Evolutionary conservation across 1,284 basidiomycete genomes (phyloP).

Genomic region (Pterula multifida): DNA sequence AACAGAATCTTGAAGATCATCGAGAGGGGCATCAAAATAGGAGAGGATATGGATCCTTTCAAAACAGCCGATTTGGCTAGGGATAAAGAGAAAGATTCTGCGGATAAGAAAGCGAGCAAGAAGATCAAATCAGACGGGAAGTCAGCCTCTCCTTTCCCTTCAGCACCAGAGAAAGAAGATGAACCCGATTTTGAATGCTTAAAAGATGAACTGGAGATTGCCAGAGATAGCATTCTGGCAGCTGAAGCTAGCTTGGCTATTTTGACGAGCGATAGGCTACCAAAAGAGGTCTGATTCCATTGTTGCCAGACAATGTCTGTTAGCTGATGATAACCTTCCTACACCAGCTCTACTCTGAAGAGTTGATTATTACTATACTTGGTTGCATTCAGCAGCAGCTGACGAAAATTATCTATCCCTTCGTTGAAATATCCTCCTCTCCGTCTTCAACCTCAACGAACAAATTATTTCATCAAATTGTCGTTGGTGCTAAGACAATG

Average conservation of each 20-base stretch:
- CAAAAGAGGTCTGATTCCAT: slow-evolving; percentile 61
- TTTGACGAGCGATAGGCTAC: slow-evolving; percentile 64
- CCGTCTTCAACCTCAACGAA: slow-evolving; percentile 20
- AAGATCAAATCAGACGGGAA: slow-evolving; percentile 15
- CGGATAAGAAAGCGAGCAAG: slow-evolving; percentile 19
- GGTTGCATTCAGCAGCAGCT: slow-evolving; percentile 70
- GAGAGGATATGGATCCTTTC: slow-evolving; percentile 67
- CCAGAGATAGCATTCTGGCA: slow-evolving; percentile 62
- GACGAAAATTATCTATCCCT: slow-evolving; percentile 73
- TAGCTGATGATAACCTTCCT: slow-evolving; percentile 1
- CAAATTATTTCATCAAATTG: slow-evolving; percentile 40
- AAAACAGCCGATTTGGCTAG: slow-evolving; percentile 19
- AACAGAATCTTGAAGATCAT: slow-evolving; percentile 62
- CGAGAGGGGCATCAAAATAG: slow-evolving; percentile 62
- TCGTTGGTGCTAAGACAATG: slow-evolving; percentile 29
- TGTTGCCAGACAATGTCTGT: no score
- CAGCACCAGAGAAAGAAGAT: slow-evolving; percentile 15
- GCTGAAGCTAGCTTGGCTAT: slow-evolving; percentile 76
- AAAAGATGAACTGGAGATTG: slow-evolving; percentile 37
- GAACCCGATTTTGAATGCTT: slow-evolving; percentile 41
- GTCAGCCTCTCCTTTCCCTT: slow-evolving; percentile 11
- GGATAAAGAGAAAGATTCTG: slow-evolving; percentile 31
- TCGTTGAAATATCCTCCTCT: slow-evolving; percentile 64
- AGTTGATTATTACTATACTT: slow-evolving; percentile 74
- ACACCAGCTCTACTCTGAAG: slow-evolving; percentile 80